Base-by-base conservation (phyloP, 768 basidiomycete genomes). In the Coprinopsis sp. region DNA sequence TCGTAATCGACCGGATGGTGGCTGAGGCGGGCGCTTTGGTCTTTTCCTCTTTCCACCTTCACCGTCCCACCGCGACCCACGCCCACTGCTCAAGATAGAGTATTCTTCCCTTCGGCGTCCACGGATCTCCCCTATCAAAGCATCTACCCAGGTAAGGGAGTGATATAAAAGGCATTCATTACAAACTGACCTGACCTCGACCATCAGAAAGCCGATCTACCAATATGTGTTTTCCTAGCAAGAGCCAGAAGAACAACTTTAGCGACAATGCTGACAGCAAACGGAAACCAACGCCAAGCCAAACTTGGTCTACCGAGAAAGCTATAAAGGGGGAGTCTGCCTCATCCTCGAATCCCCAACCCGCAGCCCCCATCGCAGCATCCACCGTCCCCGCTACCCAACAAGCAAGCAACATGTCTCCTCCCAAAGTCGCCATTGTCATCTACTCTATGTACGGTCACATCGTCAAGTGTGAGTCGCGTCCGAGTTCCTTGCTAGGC, bases 401-500 rank as follows among this genome's bases (percentile, higher is more conserved):
- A 3, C 29, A 23, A 46, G 31, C 29, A 28, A 10, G 33, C n/a
- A 44, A 27, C 2, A 76, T 75, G 72, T 57, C 74, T 30, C 52
- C 70, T 40, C 83, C 85, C 24, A 76, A 64, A 52, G 64, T 87
- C 52, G 84, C 84, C 40, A 85, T 88, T 56, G 49, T 88, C 56
- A 81, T 88, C 64, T 89, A 88, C 66, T 66, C 83, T 14, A 64
- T 87, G 71, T 86, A 83, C 61, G 84, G 83, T 54, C 87, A 90
- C 62, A 77, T 89, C 62, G 76, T 72, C 52, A 76, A 76, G 58
- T 38, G 87, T 88, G 57, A 39, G 81, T 71, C 6, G n/a, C n/a
- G 33, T 36, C 31, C 6, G 46, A 19, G 4, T 39, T 23, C 16
- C 2, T 39, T 13, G 7, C 33, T 40, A 8, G 4, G 21, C 13